Conservation (phyloP, 495 filamentous ascomycete species). For the Daldinia concentrica region DNA sequence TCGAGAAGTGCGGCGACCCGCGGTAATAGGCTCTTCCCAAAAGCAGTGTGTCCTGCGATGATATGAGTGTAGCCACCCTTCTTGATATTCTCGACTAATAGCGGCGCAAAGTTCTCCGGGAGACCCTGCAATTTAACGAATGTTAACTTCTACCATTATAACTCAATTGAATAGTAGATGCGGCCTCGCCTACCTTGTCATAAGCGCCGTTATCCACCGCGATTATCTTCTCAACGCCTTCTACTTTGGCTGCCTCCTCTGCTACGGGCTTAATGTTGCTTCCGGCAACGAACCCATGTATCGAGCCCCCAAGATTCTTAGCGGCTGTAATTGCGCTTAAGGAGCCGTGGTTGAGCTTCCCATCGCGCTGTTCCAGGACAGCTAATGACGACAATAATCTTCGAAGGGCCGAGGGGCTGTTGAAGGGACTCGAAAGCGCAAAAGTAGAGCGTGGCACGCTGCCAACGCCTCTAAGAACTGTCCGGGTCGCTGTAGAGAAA, state of each 20-base stretch:
- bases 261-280: constrained; percentile 80
- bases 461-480: constrained; percentile 40
- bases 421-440: constrained; percentile 32
- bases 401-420: constrained; percentile 59
- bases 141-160: constrained; percentile 4
- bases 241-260: constrained; percentile 85
- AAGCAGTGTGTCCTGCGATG: constrained; percentile 89
- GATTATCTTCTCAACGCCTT: constrained; percentile 90
- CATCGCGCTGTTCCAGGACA: constrained; percentile 91
- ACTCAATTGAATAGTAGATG: background rate
- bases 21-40: constrained; percentile 96
- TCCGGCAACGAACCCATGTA: constrained; percentile 92
- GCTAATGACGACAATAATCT: constrained; percentile 88
- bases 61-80: constrained; percentile 92
- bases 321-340: constrained; percentile 88
- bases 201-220: constrained; percentile 88
- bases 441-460: constrained; percentile 39
- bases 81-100: constrained; percentile 95
- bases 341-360: constrained; percentile 82
- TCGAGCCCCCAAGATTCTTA: constrained; percentile 81
- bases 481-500: constrained; percentile 38
- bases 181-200: constrained; percentile 72
- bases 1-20: constrained; percentile 94
- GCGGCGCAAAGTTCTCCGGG: constrained; percentile 92
- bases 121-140: constrained; percentile 68